Conservation (phyloP, 2,329 filamentous ascomycete genomes). For the Cladorrhinum sp. region DNA sequence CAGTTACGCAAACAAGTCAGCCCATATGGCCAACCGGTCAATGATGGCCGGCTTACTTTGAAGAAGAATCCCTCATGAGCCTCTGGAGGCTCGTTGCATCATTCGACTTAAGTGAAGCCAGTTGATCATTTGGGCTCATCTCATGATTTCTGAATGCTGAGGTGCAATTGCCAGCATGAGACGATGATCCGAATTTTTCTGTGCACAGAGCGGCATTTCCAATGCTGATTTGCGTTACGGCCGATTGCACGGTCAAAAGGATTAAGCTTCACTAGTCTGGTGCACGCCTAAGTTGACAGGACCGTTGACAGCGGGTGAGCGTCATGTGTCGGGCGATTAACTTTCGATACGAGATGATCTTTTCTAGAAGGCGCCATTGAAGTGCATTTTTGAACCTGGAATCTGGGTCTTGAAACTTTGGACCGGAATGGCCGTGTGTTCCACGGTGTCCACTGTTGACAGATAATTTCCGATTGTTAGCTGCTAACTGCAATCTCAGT, state of each 20-base stretch:
- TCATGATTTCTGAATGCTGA: too few species aligned
- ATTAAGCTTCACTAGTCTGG: neutral
- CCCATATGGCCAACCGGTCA: neutral
- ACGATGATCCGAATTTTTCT: neutral
- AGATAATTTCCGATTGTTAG: neutral
- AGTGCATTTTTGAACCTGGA: neutral
- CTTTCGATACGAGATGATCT: neutral
- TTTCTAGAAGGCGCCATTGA: neutral
- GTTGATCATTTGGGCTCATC: too few species aligned
- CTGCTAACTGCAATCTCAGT: neutral
- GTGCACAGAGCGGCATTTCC: too few species aligned
- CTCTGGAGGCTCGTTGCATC: too few species aligned
- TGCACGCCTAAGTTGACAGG: neutral
- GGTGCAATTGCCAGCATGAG: too few species aligned
- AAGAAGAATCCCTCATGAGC: too few species aligned
- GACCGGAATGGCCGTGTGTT: neutral
- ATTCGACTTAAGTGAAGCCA: too few species aligned
- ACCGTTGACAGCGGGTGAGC: neutral
- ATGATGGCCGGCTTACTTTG: too few species aligned
- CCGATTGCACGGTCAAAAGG: neutral
- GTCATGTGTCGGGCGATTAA: neutral
- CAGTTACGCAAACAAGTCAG: neutral
- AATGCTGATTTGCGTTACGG: neutral
- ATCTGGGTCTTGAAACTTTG: neutral
- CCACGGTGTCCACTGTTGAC: neutral